Conservation (phyloP, 352 stramenopile genomes). For the Globisporangium carolinianum region DNA sequence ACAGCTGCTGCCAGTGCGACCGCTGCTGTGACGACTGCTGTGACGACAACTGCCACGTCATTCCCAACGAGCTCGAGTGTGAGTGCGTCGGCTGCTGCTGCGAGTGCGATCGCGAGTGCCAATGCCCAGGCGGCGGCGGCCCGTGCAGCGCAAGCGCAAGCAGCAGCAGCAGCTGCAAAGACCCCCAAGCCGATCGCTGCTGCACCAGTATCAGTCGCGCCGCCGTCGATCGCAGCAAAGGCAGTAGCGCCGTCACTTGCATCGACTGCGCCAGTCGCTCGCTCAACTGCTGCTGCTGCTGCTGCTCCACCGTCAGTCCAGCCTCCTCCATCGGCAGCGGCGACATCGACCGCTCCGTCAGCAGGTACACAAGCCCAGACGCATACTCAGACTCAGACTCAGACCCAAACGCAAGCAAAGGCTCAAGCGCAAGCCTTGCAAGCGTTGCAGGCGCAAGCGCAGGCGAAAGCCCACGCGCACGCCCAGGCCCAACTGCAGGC, state of each 20-base stretch:
- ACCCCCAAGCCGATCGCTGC: slow-evolving; percentile 20
- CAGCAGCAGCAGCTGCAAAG: slow-evolving; percentile 16
- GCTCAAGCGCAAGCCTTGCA: slow-evolving; percentile 3
- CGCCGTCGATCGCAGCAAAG: slow-evolving; percentile 18
- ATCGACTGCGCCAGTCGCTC: neutral
- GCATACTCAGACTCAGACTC: slow-evolving; percentile 1
- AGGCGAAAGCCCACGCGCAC: neutral
- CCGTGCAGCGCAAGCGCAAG: neutral
- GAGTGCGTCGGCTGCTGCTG: neutral
- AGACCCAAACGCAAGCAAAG: slow-evolving; percentile 5
- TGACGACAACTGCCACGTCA: slow-evolving; percentile 6
- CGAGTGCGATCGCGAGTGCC: too few species aligned
- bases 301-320: slow-evolving; percentile 1
- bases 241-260: slow-evolving; percentile 2
- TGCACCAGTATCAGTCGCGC: slow-evolving; percentile 6
- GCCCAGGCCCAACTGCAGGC: slow-evolving; percentile 2
- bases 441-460: neutral
- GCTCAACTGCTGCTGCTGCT: neutral
- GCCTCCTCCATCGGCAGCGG: slow-evolving; percentile 3
- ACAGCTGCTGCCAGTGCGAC: neutral
- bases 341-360: slow-evolving; percentile 6
- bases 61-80: slow-evolving; percentile 1
- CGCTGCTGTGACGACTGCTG: neutral
- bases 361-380: slow-evolving; percentile 1
- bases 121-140: too few species aligned